Conservation (phyloP, 192 early-diverging fungal species). For the Spizellomyces punctatus region DNA sequence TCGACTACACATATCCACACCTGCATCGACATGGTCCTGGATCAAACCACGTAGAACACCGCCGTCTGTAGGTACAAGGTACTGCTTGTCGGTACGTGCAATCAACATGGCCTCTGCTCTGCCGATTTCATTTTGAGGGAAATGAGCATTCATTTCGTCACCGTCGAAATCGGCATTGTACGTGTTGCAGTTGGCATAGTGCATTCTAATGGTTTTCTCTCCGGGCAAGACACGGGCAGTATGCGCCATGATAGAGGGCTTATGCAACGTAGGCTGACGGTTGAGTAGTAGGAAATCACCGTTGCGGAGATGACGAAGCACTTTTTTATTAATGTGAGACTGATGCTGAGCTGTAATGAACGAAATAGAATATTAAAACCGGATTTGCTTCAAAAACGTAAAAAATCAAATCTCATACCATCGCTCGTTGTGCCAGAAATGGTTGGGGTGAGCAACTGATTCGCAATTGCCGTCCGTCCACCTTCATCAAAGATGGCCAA, state of each 20-base stretch:
- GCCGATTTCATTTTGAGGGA: slow-evolving; percentile 97
- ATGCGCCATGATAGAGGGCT: slow-evolving; percentile 99
- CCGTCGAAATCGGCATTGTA: slow-evolving; percentile 97
- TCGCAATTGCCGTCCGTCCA: slow-evolving; percentile 93
- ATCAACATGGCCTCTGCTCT: slow-evolving; percentile 95
- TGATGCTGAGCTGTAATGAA: slow-evolving; percentile 5
- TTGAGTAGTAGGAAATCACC: slow-evolving; percentile 98
- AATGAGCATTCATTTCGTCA: slow-evolving; percentile 99
- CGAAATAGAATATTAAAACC: too few species aligned
- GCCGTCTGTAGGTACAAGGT: slow-evolving; percentile 95
- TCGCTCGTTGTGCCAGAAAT: slow-evolving; percentile 23
- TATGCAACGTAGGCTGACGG: slow-evolving; percentile 99
- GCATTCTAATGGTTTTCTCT: slow-evolving; percentile 99
- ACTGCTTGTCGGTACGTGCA: slow-evolving; percentile 92
- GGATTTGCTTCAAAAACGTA: too few species aligned
- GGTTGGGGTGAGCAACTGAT: slow-evolving; percentile 70
- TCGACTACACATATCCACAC: slow-evolving; percentile 88
- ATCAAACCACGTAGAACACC: slow-evolving; percentile 97
- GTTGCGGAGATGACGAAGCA: slow-evolving; percentile 92
- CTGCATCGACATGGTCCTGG: slow-evolving; percentile 97
- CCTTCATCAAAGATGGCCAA: slow-evolving; percentile 79
- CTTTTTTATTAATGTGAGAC: slow-evolving; percentile 91
- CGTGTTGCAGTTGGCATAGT: slow-evolving; percentile 82
- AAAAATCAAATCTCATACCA: slow-evolving; percentile 33
- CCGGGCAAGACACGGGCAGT: slow-evolving; percentile 91